A percentile compares a stretch with the other conserved stretches of the same genome.
Evolutionary conservation across 257 asterid genomes (phyloP).

Genomic region (Catharanthus roseus): DNA sequence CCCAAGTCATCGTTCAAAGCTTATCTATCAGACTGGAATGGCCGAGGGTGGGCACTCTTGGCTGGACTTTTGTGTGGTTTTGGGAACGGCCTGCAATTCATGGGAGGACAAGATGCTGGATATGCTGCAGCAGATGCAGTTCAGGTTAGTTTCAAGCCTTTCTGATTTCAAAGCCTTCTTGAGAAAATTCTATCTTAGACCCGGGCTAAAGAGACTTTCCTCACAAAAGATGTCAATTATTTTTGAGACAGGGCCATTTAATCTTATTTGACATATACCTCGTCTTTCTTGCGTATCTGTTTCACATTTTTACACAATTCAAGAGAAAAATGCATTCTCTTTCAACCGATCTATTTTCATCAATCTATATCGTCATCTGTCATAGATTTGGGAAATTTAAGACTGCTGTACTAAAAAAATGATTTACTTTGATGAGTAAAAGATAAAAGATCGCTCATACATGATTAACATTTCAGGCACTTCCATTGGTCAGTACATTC

Average conservation of each 20-base stretch:
- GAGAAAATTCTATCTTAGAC: not conserved
- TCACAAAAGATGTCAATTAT: not conserved
- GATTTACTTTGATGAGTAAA: not conserved
- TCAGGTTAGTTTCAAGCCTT: conserved; percentile 45
- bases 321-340: not conserved
- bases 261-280: too few relatives aligned
- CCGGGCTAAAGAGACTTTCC: not conserved
- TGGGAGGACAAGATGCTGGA: conserved; percentile 99
- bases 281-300: not conserved
- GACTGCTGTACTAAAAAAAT: not conserved
- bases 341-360: too few relatives aligned
- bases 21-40: conserved; percentile 76
- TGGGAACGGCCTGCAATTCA: conserved; percentile 96
- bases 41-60: conserved; percentile 84
- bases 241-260: not conserved
- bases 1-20: conserved; percentile 74
- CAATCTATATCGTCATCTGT: not conserved
- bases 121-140: conserved; percentile 99
- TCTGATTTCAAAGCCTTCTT: not conserved
- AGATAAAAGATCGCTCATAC: not conserved
- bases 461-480: conserved; percentile 46
- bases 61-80: conserved; percentile 88
- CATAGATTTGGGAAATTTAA: not conserved
- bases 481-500: conserved; percentile 89
- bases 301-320: not conserved